phyloP scores from a whole-genome alignment of 441 rosid species.

The Erodium trifolium region DNA sequence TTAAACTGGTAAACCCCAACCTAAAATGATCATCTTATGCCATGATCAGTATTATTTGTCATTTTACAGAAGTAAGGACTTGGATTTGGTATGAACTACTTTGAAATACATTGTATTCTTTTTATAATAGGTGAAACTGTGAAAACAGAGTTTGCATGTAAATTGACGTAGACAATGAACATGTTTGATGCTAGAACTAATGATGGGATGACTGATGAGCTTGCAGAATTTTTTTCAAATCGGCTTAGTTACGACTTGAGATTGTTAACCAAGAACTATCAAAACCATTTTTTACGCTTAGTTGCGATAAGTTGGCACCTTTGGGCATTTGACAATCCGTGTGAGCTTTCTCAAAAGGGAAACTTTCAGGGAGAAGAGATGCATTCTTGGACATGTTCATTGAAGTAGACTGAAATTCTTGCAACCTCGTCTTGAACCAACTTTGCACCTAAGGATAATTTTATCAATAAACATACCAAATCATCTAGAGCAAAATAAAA shows the following conservation, averaged over 20 bases:
- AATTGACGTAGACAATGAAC: not conserved
- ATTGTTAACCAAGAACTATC: not conserved
- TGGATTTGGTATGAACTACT: not conserved
- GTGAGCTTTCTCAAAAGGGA: slow-evolving; percentile 24
- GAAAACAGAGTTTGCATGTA: not conserved
- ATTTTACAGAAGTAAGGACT: not conserved
- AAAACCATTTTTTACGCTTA: not conserved
- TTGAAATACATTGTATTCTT: not conserved
- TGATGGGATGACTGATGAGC: not conserved
- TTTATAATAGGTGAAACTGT: not conserved
- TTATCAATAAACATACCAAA: slow-evolving; percentile 1
- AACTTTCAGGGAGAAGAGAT: slow-evolving; percentile 20
- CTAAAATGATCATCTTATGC: not conserved
- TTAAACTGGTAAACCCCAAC: not conserved
- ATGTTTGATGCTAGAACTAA: not conserved
- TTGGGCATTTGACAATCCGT: slow-evolving; percentile 25
- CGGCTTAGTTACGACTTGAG: not conserved
- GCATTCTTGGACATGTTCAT: slow-evolving; percentile 8
- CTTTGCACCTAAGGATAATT: slow-evolving; percentile 36
- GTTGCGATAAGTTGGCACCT: slow-evolving; percentile 24
- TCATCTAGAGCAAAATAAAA: not conserved
- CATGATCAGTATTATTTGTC: too few relatives aligned
- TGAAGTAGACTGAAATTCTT: slow-evolving; percentile 17
- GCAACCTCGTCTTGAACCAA: slow-evolving; percentile 39
- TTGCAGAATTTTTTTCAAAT: not conserved